Percentiles rank a stretch among this genome's conserved stretches.
phyloP scores from a whole-genome alignment of 2,329 filamentous ascomycete genomes.

The Aureobasidium uvarum region DNA sequence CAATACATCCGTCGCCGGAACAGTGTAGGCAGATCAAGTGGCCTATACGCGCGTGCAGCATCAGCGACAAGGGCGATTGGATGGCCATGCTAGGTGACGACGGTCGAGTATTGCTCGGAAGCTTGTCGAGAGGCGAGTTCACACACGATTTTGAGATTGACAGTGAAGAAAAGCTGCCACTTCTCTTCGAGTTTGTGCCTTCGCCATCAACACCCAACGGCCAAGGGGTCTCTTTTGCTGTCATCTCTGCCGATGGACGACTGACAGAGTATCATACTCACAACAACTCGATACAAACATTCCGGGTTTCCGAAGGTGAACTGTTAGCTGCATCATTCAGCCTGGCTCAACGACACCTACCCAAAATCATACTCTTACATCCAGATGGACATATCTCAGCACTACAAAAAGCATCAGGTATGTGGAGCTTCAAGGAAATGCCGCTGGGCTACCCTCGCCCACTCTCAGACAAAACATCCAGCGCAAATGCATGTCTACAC shows the following conservation, averaged over 20 bases:
- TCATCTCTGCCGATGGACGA: conserved; percentile 64
- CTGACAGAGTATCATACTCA: conserved; percentile 59
- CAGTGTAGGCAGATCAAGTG: conserved; percentile 33
- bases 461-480: neutral
- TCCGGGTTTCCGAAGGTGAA: conserved; percentile 31
- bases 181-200: conserved; percentile 63
- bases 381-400: conserved; percentile 18
- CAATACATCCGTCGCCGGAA: conserved; percentile 29
- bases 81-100: conserved; percentile 63
- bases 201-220: conserved; percentile 36
- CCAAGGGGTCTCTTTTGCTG: conserved; percentile 48
- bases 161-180: conserved; percentile 57
- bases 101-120: conserved; percentile 62
- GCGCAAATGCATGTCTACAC: conserved; percentile 1
- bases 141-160: conserved; percentile 56
- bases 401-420: conserved; percentile 18
- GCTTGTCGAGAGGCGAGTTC: conserved; percentile 58
- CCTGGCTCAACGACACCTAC: conserved; percentile 12
- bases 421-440: conserved; percentile 21
- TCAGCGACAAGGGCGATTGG: conserved; percentile 64
- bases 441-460: conserved; percentile 10
- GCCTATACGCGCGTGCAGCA: conserved; percentile 55
- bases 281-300: conserved; percentile 31
- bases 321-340: conserved; percentile 19
- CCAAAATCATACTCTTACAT: conserved; percentile 10